Conservation (phyloP, 305 asterid species). For the Solanum hybrid region DNA sequence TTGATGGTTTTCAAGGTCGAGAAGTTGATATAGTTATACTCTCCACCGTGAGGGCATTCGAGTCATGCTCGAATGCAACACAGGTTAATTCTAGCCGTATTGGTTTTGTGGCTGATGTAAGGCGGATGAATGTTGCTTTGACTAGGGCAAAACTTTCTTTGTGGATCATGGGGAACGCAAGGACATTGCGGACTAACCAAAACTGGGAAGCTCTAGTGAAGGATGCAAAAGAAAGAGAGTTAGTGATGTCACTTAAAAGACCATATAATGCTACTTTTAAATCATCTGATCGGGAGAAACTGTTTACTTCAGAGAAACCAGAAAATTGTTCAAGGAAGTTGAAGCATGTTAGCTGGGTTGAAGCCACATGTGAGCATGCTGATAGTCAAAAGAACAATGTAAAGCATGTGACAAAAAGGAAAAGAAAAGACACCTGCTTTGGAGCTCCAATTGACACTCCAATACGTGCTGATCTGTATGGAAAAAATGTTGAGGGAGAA, state of each 20-base stretch:
- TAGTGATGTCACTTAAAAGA: slow-evolving; percentile 53
- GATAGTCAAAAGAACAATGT: slow-evolving; percentile 18
- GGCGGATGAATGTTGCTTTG: slow-evolving; percentile 99
- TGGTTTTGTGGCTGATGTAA: slow-evolving; percentile 95
- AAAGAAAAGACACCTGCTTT: slow-evolving; percentile 29
- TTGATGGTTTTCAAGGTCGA: slow-evolving; percentile 98
- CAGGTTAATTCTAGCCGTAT: slow-evolving; percentile 41
- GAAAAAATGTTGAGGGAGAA: slow-evolving; percentile 23
- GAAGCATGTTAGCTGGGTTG: slow-evolving; percentile 29
- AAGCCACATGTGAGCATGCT: slow-evolving; percentile 15
- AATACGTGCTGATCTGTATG: slow-evolving; percentile 16
- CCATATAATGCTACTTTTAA: slow-evolving; percentile 56
- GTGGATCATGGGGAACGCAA: slow-evolving; percentile 86
- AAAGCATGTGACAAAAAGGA: slow-evolving; percentile 35
- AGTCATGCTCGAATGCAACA: slow-evolving; percentile 32
- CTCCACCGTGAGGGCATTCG: slow-evolving; percentile 93
- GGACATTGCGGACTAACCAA: slow-evolving; percentile 65
- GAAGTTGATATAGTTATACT: slow-evolving; percentile 90
- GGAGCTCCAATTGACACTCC: slow-evolving; percentile 13
- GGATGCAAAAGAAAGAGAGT: slow-evolving; percentile 67
- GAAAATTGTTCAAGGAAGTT: slow-evolving; percentile 24
- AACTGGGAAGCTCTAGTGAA: slow-evolving; percentile 85
- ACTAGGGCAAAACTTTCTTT: slow-evolving; percentile 86
- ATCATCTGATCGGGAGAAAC: slow-evolving; percentile 19
- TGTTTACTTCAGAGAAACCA: slow-evolving; percentile 24